phyloP scores from a whole-genome alignment of 2,329 filamentous ascomycete genomes.

The Elsinoe arachidis region DNA sequence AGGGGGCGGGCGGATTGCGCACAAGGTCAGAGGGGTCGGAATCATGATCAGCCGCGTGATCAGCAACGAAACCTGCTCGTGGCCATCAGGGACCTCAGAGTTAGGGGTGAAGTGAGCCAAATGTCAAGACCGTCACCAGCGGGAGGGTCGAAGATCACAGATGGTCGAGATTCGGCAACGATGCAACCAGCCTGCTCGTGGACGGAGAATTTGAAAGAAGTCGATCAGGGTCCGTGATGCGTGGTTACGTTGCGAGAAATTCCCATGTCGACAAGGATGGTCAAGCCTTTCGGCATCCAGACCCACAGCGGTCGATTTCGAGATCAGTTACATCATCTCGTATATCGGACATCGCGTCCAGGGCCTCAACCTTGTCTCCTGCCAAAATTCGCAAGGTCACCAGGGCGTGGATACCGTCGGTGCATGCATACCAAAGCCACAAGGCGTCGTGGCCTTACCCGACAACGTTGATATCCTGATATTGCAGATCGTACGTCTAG shows the following conservation, averaged over 20 bases:
- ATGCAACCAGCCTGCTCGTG: not conserved
- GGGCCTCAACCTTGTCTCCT: not conserved
- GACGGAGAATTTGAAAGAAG: not conserved
- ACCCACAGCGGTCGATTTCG: not conserved
- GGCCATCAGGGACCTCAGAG: not conserved
- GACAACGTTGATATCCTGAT: not conserved
- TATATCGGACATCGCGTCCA: constrained; percentile 3
- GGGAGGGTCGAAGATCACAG: not conserved
- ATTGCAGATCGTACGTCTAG: not conserved
- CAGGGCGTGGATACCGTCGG: not conserved
- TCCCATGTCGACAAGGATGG: not conserved
- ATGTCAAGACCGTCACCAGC: not conserved
- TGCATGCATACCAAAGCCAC: not conserved
- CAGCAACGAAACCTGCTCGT: not conserved
- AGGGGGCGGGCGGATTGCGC: not conserved
- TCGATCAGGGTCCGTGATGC: constrained; percentile 2
- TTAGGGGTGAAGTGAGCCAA: not conserved
- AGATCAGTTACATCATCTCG: constrained; percentile 1
- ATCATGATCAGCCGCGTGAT: constrained; percentile 1
- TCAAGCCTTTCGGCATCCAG: not conserved
- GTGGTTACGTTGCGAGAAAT: not conserved
- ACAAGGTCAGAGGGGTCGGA: not conserved
- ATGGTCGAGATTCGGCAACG: not conserved
- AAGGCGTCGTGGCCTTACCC: not conserved
- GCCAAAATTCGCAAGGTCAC: constrained; percentile 2